These are phyloP conservation scores for Xerophyta viscosa DNA, from an alignment of 106 monocot species.

Conservation along the genomic window DNA sequence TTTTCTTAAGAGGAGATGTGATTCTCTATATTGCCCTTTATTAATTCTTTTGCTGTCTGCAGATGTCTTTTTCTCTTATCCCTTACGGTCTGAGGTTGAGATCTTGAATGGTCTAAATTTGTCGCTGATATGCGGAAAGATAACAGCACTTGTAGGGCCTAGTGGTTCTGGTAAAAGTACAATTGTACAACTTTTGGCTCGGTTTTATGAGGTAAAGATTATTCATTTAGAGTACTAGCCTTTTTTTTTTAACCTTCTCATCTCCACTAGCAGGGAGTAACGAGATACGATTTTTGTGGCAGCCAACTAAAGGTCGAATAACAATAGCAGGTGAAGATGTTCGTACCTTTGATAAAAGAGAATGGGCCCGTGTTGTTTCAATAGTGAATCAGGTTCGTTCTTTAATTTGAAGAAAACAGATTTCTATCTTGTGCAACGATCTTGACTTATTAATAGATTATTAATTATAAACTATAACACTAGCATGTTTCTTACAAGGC, in stretches of 20 bases:
- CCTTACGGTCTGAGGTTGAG: slow-evolving; percentile 74
- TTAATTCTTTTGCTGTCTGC: too few species aligned
- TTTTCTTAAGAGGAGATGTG: too few species aligned
- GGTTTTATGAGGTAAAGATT: slow-evolving; percentile 84
- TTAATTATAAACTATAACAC: too few species aligned
- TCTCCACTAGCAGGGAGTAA: neutral
- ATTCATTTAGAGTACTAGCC: neutral
- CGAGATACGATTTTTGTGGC: slow-evolving; percentile 7
- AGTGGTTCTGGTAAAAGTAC: slow-evolving; percentile 99
- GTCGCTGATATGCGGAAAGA: slow-evolving; percentile 67
- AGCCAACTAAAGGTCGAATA: slow-evolving; percentile 92
- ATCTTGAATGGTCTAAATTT: slow-evolving; percentile 77
- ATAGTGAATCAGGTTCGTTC: slow-evolving; percentile 86
- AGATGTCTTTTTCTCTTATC: slow-evolving; percentile 94
- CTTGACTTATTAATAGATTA: too few species aligned
- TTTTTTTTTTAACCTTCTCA: neutral
- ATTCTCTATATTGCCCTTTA: too few species aligned
- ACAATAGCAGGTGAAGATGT: slow-evolving; percentile 93
- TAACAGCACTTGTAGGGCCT: slow-evolving; percentile 94
- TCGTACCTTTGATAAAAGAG: slow-evolving; percentile 88
- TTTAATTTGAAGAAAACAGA: neutral
- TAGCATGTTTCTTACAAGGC: too few species aligned
- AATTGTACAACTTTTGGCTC: slow-evolving; percentile 92
- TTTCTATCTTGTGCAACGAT: too few species aligned
- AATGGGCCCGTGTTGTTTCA: slow-evolving; percentile 81